A percentile compares a stretch with the other conserved stretches of the same genome.
Evolutionary conservation across 345 rosid genomes (phyloP).

Genomic region (Arabis hirsuta): DNA sequence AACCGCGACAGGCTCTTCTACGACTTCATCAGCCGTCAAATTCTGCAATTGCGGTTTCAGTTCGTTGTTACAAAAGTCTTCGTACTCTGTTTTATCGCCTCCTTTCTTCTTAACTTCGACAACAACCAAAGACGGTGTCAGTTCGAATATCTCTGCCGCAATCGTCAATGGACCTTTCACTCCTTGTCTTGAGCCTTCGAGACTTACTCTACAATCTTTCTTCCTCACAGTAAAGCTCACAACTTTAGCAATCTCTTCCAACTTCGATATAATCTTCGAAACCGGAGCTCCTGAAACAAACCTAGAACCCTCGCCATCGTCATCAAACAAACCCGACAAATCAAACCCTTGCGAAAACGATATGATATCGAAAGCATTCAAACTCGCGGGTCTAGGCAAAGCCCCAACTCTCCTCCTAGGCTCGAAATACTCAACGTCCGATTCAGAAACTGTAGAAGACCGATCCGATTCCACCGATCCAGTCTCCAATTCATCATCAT

Average conservation of each 20-base stretch:
- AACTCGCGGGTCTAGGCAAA: constrained; percentile 71
- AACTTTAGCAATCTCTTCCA: constrained; percentile 77
- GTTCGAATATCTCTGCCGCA: constrained; percentile 74
- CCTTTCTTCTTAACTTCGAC: constrained; percentile 95
- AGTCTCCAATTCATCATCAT: constrained; percentile 43
- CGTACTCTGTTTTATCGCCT: constrained; percentile 82
- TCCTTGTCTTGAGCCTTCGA: constrained; percentile 74
- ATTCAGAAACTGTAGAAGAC: constrained; percentile 53
- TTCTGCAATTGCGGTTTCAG: constrained; percentile 77
- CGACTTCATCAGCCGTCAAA: constrained; percentile 58
- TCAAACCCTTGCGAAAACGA: constrained; percentile 77
- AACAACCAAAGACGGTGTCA: constrained; percentile 70
- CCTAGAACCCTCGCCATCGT: constrained; percentile 72
- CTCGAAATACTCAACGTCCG: constrained; percentile 53
- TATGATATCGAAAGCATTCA: constrained; percentile 75
- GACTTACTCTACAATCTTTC: constrained; percentile 74
- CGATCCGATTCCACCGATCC: constrained; percentile 46
- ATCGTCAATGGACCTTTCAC: constrained; percentile 68
- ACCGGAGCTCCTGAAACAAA: constrained; percentile 71
- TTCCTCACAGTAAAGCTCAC: constrained; percentile 76
- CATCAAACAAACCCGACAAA: constrained; percentile 70
- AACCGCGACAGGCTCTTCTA: constrained; percentile 32
- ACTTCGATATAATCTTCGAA: constrained; percentile 62
- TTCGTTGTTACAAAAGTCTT: constrained; percentile 75
- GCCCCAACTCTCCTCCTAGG: constrained; percentile 44